Conservation (phyloP, 495 filamentous ascomycete genomes). For the Aspergillus asperescens region DNA sequence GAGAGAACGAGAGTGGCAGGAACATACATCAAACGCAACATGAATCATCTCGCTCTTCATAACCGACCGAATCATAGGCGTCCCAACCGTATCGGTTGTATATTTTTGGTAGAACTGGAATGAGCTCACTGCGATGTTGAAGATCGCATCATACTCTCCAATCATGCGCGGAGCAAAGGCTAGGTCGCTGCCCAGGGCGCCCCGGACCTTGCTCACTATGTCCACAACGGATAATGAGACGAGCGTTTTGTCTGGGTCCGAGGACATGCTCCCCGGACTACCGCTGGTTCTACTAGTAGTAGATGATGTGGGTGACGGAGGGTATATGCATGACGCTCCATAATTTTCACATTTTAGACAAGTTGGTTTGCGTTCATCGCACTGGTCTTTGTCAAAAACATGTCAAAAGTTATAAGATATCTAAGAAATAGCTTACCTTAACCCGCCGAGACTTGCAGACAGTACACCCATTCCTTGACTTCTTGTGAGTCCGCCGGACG, state of each 20-base stretch:
- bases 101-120: conserved; percentile 32
- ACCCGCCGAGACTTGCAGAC: conserved; percentile 35
- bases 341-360: conserved; percentile 30
- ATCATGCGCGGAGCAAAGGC: not conserved
- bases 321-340: conserved; percentile 27
- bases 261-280: not conserved
- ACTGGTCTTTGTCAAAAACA: conserved; percentile 15
- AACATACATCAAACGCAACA: conserved; percentile 35
- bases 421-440: conserved; percentile 21
- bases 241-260: not conserved
- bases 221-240: conserved; percentile 21
- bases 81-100: conserved; percentile 27
- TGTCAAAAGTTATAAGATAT: not conserved
- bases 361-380: conserved; percentile 32
- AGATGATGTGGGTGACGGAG: not conserved
- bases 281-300: not conserved
- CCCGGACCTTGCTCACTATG: conserved; percentile 15
- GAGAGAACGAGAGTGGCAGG: not conserved
- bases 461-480: conserved; percentile 30
- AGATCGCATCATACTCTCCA: not conserved
- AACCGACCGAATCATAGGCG: conserved; percentile 26
- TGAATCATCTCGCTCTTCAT: conserved; percentile 38
- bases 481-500: conserved; percentile 27
- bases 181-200: conserved; percentile 8
- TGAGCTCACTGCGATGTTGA: conserved; percentile 19